Evolutionary conservation across 202 grass and related monocot genomes (phyloP).

Genomic region (Eragrostis tef): DNA sequence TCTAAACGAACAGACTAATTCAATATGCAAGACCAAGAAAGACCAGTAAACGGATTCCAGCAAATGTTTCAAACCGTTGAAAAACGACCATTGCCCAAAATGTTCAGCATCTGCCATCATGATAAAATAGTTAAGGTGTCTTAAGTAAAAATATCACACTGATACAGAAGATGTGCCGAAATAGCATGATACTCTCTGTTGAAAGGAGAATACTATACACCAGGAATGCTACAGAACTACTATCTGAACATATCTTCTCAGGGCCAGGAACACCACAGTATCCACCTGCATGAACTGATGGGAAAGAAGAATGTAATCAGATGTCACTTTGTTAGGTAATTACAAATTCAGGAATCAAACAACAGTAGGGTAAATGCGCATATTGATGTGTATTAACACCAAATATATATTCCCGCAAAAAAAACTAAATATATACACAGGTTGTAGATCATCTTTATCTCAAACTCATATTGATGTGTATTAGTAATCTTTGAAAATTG

Average conservation of each 20-base stretch:
- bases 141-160: not conserved
- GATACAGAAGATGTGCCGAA: not conserved
- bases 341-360: not conserved
- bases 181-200: constrained; percentile 23
- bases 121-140: not conserved
- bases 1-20: constrained; percentile 38
- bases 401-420: not conserved
- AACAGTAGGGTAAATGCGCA: not conserved
- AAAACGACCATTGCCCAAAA: constrained; percentile 18
- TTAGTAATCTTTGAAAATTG: not conserved
- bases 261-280: constrained; percentile 24
- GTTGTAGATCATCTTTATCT: not conserved
- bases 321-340: not conserved
- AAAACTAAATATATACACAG: not conserved
- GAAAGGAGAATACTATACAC: constrained; percentile 39
- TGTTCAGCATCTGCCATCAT: not conserved
- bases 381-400: constrained; percentile 9
- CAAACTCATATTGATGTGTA: not conserved
- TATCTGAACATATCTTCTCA: constrained; percentile 42
- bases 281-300: constrained; percentile 40
- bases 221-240: constrained; percentile 28
- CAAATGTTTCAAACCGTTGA: constrained; percentile 38
- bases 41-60: not conserved
- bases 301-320: not conserved
- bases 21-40: constrained; percentile 40